Percentiles rank a stretch among this genome's conserved stretches.
Evolutionary conservation across 139 green algal genomes (phyloP).

Genomic region (Limnomonas spitsbergensis): DNA sequence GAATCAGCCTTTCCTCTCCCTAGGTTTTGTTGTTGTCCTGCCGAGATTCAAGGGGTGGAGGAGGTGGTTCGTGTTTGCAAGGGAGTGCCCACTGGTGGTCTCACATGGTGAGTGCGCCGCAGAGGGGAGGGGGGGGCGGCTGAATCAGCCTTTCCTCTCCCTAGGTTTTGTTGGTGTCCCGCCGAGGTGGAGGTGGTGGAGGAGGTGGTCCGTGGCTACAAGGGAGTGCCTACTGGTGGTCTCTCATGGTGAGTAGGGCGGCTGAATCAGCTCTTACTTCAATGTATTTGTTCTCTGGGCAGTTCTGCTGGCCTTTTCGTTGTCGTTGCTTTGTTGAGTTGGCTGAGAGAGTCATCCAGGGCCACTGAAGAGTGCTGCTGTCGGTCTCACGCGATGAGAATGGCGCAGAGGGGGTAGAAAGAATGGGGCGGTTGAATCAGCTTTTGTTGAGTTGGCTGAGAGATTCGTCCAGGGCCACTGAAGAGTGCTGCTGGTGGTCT

Average conservation of each 20-base stretch:
- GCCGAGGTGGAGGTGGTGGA: constrained; percentile 66
- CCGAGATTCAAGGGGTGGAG: constrained; percentile 63
- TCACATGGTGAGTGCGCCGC: constrained; percentile 42
- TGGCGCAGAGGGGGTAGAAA: constrained; percentile 6
- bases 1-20: too few species aligned
- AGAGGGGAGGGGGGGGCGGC: neutral
- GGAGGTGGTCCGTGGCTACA: constrained; percentile 39
- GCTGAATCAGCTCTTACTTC: too few species aligned
- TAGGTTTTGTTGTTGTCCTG: neutral
- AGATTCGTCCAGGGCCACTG: too few species aligned
- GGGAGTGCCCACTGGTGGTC: constrained; percentile 68
- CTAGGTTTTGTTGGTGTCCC: neutral
- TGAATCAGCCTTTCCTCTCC: too few species aligned
- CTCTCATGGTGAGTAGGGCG: constrained; percentile 41
- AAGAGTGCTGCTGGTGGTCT: too few species aligned
- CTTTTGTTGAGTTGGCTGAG: too few species aligned
- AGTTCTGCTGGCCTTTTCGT: neutral
- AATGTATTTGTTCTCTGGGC: too few species aligned
- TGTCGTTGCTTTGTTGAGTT: constrained; percentile 62
- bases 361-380: constrained; percentile 61
- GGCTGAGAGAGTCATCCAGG: constrained; percentile 36
- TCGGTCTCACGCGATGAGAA: constrained; percentile 57
- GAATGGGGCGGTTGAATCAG: too few species aligned
- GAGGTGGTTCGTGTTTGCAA: constrained; percentile 40
- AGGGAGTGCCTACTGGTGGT: constrained; percentile 69